Conservation (phyloP, 345 rosid genomes). For the Eucalyptus caleyi region DNA sequence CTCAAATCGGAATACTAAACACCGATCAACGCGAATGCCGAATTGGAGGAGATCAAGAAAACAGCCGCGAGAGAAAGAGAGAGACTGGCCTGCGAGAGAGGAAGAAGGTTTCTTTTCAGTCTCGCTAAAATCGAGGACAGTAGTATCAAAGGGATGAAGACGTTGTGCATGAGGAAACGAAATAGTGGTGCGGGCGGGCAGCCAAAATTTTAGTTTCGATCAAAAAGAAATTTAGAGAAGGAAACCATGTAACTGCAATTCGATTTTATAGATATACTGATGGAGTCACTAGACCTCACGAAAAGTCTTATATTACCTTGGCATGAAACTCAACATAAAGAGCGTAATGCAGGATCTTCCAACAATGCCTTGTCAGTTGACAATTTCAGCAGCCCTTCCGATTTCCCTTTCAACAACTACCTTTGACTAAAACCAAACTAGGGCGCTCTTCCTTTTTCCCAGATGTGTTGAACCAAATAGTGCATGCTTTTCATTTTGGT, state of each 20-base stretch:
- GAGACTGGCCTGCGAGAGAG: no score
- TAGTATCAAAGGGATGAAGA: neutral
- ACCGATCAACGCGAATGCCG: no score
- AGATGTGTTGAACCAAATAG: neutral
- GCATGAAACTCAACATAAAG: conserved; percentile 59
- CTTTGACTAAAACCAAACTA: no score
- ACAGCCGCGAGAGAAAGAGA: no score
- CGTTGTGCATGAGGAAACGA: neutral
- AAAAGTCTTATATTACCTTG: conserved; percentile 35
- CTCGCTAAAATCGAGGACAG: neutral
- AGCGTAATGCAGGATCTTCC: conserved; percentile 55
- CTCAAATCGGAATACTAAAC: no score
- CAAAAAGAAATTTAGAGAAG: neutral
- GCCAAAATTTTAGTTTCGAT: neutral
- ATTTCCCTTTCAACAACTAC: conserved; percentile 52
- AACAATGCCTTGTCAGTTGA: conserved; percentile 64
- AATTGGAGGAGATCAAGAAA: no score
- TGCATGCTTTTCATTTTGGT: neutral
- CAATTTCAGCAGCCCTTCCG: conserved; percentile 75
- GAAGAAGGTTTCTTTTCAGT: neutral
- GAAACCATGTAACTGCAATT: neutral
- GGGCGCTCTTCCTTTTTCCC: no score
- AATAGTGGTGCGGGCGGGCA: neutral
- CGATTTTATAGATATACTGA: neutral
- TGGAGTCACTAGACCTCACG: neutral